A percentile compares a stretch with the other conserved stretches of the same genome.
phyloP scores from a whole-genome alignment of 176 grass and related monocot species.

The maize (Zea mays) region Zm-B73-REFERENCE-NAM-5.0 NC_050100.1:224041001-224041500 shows the following conservation, averaged over 20 bases:
- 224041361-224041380: not conserved
- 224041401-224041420: not conserved
- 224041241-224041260: no score
- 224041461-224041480: conserved; percentile 82
- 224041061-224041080: conserved; percentile 63
- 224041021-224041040: conserved; percentile 64
- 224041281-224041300: no score
- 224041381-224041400: not conserved
- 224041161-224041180: no score
- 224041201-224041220: no score
- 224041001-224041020: conserved; percentile 74
- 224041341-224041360: no score
- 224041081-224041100: conserved; percentile 72
- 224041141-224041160: no score
- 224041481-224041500: conserved; percentile 68
- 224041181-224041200: no score
- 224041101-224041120: conserved; percentile 54
- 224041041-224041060: conserved; percentile 72
- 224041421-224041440: not conserved
- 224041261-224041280: no score
- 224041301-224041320: no score
- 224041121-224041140: no score
- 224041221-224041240: no score
- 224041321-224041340: no score
- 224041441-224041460: conserved; percentile 49